Evolutionary conservation across 2,329 filamentous ascomycete species (phyloP).

Genomic region (Corinectria fuckeliana): DNA sequence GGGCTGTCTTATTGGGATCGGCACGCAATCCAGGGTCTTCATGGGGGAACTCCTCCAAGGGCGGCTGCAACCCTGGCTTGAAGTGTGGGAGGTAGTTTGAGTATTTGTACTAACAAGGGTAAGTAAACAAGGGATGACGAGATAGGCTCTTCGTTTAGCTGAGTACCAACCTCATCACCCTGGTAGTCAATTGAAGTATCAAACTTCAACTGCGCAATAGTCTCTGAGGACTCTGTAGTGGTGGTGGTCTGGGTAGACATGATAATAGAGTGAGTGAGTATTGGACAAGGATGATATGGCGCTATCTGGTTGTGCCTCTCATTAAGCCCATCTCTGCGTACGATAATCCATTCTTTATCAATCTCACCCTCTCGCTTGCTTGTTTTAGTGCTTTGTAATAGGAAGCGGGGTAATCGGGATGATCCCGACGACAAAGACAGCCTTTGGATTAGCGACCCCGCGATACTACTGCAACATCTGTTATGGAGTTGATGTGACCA

Average conservation of each 20-base stretch:
- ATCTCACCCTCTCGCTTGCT: neutral
- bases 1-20: constrained; percentile 39
- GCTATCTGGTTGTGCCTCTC: too few relatives aligned
- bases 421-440: neutral
- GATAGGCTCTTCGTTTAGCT: neutral
- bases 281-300: too few relatives aligned
- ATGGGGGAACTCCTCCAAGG: constrained; percentile 41
- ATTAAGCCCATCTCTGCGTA: too few relatives aligned
- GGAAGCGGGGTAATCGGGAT: constrained; percentile 4
- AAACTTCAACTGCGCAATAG: neutral
- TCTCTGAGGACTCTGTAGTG: neutral
- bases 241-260: constrained; percentile 2
- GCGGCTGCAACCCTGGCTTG: constrained; percentile 22
- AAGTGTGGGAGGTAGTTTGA: constrained; percentile 18
- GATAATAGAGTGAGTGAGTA: neutral
- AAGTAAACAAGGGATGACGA: neutral
- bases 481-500: neutral
- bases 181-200: constrained; percentile 8
- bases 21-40: constrained; percentile 41
- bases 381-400: constrained; percentile 1
- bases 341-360: neutral
- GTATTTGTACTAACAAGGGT: constrained; percentile 9
- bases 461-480: constrained; percentile 3
- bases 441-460: neutral
- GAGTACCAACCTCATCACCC: neutral